Evolutionary conservation across 2,329 filamentous ascomycete species (phyloP).

Genomic region (Talaromyces marneffei): DNA sequence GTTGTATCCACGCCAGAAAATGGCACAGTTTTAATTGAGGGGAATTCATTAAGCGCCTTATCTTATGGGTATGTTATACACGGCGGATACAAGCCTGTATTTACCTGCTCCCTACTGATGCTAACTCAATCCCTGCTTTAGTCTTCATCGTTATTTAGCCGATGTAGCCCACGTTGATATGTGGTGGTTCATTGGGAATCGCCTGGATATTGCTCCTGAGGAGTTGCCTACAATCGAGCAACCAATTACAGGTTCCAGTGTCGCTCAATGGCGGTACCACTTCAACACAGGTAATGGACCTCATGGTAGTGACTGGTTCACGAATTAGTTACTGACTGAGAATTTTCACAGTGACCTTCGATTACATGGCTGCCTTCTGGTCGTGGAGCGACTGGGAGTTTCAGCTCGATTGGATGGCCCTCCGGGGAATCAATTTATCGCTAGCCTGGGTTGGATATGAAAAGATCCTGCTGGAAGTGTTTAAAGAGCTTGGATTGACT

Average conservation of each 20-base stretch:
- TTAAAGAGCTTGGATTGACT: conserved; percentile 28
- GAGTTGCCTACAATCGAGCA: not conserved
- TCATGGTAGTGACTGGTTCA: not conserved
- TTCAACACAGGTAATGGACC: not conserved
- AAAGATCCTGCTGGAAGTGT: conserved; percentile 46
- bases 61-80: not conserved
- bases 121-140: not conserved
- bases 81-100: not conserved
- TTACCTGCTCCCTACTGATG: not conserved
- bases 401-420: conserved; percentile 49
- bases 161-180: not conserved
- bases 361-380: conserved; percentile 48
- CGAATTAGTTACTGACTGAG: not conserved
- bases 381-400: conserved; percentile 50
- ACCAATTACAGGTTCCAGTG: not conserved
- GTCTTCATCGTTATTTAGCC: not conserved
- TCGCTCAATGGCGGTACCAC: not conserved
- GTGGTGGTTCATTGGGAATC: not conserved
- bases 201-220: not conserved
- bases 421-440: conserved; percentile 47
- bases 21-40: not conserved
- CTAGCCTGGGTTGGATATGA: conserved; percentile 50
- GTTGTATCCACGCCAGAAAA: conserved; percentile 10
- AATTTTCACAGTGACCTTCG: conserved; percentile 42
- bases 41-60: not conserved